Conservation (phyloP, 2,329 filamentous ascomycete species). For the Ascochyta fabae region DNA sequence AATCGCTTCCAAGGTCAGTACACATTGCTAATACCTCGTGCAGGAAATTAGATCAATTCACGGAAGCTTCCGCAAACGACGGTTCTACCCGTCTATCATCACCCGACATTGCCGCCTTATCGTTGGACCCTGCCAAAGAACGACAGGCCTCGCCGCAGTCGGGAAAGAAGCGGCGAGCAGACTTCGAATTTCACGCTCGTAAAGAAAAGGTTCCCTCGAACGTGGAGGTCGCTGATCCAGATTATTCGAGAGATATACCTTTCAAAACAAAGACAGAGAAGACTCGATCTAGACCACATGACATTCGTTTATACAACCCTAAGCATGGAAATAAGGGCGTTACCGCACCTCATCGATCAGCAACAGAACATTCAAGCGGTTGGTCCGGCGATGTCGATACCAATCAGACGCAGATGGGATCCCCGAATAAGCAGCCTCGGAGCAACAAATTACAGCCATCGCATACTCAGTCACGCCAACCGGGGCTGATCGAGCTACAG, state of each 20-base stretch:
- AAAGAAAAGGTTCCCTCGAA: conserved; percentile 34
- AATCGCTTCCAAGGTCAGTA: neutral
- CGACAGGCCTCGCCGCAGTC: conserved; percentile 32
- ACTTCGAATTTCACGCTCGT: conserved; percentile 33
- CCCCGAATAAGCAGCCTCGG: conserved; percentile 23
- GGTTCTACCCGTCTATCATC: conserved; percentile 23
- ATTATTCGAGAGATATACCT: conserved; percentile 33
- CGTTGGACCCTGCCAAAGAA: conserved; percentile 31
- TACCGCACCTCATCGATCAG: conserved; percentile 26
- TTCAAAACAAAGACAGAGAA: conserved; percentile 24
- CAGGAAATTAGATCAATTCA: conserved; percentile 33
- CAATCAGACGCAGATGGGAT: conserved; percentile 11
- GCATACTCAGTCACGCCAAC: conserved; percentile 25
- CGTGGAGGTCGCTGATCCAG: conserved; percentile 33
- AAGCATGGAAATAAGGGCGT: conserved; percentile 23
- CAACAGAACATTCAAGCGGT: conserved; percentile 34
- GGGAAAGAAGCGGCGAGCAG: conserved; percentile 40
- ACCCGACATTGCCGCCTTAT: conserved; percentile 39
- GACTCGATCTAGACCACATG: conserved; percentile 23
- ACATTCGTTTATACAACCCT: conserved; percentile 32
- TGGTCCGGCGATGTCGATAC: conserved; percentile 16
- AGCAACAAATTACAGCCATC: conserved; percentile 16
- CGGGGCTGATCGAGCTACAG: conserved; percentile 45
- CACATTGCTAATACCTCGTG: conserved; percentile 11
- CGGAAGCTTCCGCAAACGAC: conserved; percentile 36